phyloP scores from a whole-genome alignment of 345 rosid genomes.

The Garcia nutans region DNA sequence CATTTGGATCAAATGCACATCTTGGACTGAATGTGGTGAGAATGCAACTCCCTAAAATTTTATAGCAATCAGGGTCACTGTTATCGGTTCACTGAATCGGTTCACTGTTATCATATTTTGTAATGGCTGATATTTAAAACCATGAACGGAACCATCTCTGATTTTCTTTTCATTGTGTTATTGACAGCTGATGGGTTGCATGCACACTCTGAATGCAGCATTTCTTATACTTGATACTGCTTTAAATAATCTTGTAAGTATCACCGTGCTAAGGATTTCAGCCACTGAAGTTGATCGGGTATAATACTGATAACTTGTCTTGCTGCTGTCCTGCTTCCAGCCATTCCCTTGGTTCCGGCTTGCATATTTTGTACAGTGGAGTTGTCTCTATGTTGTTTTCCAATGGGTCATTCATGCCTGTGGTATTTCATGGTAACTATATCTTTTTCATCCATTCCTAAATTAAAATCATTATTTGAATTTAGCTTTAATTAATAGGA shows the following conservation, averaged over 20 bases:
- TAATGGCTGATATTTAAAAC: background rate
- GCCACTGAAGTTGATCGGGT: background rate
- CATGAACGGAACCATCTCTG: background rate
- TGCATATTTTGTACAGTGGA: slow-evolving; percentile 77
- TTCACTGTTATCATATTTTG: no score
- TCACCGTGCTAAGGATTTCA: background rate
- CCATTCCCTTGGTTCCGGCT: slow-evolving; percentile 84
- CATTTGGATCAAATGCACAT: slow-evolving; percentile 58
- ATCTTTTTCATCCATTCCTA: background rate
- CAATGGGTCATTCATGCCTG: slow-evolving; percentile 87
- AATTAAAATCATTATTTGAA: background rate
- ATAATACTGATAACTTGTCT: background rate
- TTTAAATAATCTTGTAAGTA: slow-evolving; percentile 74
- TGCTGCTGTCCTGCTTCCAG: slow-evolving; percentile 10
- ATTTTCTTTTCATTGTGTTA: background rate
- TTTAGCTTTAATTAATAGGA: slow-evolving; percentile 3
- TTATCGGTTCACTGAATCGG: no score
- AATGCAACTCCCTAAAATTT: background rate
- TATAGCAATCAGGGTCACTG: no score
- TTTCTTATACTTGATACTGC: slow-evolving; percentile 61
- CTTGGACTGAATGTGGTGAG: slow-evolving; percentile 63
- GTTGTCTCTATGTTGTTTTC: slow-evolving; percentile 67
- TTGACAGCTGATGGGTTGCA: slow-evolving; percentile 76
- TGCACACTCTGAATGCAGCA: slow-evolving; percentile 67
- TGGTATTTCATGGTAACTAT: slow-evolving; percentile 68